Conservation (phyloP, 2,329 filamentous ascomycete genomes). For the Neurospora sp. region DNA sequence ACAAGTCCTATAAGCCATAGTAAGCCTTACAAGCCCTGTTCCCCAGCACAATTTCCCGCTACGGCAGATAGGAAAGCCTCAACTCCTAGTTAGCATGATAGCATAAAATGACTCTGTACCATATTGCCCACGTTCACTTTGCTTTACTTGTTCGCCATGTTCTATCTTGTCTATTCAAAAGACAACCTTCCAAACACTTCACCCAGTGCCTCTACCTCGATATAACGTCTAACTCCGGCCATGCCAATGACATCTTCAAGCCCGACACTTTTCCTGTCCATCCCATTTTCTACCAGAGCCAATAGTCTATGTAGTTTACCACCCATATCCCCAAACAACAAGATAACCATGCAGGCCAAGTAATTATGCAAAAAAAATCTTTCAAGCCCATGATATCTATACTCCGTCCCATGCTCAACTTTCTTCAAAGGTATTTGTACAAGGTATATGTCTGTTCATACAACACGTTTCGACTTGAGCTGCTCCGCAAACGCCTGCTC, state of each 20-base stretch:
- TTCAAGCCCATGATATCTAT: neutral
- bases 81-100: neutral
- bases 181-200: neutral
- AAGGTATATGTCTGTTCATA: neutral
- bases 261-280: neutral
- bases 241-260: neutral
- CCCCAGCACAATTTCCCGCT: too few species aligned
- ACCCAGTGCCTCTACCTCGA: neutral
- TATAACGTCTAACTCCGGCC: neutral
- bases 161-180: neutral
- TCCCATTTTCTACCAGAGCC: neutral
- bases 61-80: neutral
- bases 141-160: neutral
- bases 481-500: neutral
- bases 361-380: neutral
- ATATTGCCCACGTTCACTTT: neutral
- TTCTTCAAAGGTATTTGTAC: neutral
- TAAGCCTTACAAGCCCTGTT: too few species aligned
- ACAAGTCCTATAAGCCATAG: too few species aligned
- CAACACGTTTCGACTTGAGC: neutral
- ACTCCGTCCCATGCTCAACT: neutral
- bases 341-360: neutral
- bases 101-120: neutral
- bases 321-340: neutral
- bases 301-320: neutral